A percentile compares a stretch with the other conserved stretches of the same genome.
Conservation (phyloP, 257 asterid species). For the Solanum chiquidenum region DNA sequence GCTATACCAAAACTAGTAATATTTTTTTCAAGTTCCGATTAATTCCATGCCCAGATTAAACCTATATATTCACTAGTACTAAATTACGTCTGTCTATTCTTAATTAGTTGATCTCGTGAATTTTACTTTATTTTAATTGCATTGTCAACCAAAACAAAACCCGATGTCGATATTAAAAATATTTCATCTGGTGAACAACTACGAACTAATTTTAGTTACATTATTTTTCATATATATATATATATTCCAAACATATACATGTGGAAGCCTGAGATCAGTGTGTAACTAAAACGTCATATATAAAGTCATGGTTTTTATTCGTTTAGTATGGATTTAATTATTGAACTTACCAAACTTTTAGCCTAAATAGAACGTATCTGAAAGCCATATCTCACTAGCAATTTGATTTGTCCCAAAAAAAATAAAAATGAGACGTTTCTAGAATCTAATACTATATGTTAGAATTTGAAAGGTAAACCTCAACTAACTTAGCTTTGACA, state of each 20-base stretch:
- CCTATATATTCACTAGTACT: not conserved
- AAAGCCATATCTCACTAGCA: constrained; percentile 5
- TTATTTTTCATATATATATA: not conserved
- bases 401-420: not conserved
- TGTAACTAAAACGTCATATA: not conserved
- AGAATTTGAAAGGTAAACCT: constrained; percentile 9
- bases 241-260: not conserved
- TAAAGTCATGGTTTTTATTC: not conserved
- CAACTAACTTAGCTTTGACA: constrained; percentile 19
- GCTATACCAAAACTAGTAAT: not conserved
- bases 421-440: not conserved
- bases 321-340: not conserved
- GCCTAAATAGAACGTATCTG: not conserved
- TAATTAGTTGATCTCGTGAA: not conserved
- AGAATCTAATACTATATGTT: not conserved
- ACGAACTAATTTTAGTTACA: not conserved
- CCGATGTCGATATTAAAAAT: not conserved
- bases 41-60: not conserved
- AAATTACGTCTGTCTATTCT: not conserved
- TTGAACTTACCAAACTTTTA: not conserved
- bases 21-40: not conserved
- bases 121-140: not conserved
- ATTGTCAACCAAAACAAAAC: not conserved
- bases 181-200: not conserved
- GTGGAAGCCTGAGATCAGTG: not conserved